A percentile compares a stretch with the other conserved stretches of the same genome.
Evolutionary conservation across 148 eudicot species (phyloP).

Genomic region (Agrostemma githago): DNA sequence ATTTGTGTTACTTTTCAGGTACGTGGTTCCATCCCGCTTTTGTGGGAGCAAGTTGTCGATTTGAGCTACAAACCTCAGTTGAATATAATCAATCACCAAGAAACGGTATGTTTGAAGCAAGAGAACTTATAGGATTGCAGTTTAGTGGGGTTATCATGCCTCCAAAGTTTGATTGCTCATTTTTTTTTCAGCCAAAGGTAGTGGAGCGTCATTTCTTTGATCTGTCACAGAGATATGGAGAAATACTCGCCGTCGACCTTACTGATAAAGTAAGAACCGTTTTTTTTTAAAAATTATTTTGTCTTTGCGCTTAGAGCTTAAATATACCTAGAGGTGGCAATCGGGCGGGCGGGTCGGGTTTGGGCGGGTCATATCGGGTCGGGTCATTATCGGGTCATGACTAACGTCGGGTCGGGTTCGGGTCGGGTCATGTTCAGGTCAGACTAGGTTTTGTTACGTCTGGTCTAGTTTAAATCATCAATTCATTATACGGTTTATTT

Average conservation of each 20-base stretch:
- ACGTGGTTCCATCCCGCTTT: slow-evolving; percentile 90
- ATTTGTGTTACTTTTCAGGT: slow-evolving; percentile 47
- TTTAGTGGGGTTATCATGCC: background rate
- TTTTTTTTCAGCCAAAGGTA: slow-evolving; percentile 50
- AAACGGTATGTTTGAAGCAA: slow-evolving; percentile 47
- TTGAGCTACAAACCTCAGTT: slow-evolving; percentile 94
- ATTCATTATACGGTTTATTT: no score
- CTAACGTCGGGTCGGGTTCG: no score
- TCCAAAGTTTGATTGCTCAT: slow-evolving; percentile 11
- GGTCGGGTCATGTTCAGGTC: no score
- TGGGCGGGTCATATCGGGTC: no score
- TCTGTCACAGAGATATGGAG: slow-evolving; percentile 82
- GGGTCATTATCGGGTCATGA: no score
- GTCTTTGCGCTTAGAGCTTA: background rate
- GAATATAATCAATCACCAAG: slow-evolving; percentile 63
- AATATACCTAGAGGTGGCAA: background rate
- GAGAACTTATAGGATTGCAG: slow-evolving; percentile 9
- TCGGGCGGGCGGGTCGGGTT: no score
- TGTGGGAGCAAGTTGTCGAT: slow-evolving; percentile 99
- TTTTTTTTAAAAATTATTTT: background rate
- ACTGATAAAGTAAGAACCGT: slow-evolving; percentile 62
- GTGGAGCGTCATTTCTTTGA: slow-evolving; percentile 92
- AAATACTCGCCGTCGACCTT: slow-evolving; percentile 68
- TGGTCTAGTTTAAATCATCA: no score
- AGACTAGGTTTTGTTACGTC: no score